phyloP scores from a whole-genome alignment of 768 basidiomycete genomes.

The Hebeloma cylindrosporum region DNA sequence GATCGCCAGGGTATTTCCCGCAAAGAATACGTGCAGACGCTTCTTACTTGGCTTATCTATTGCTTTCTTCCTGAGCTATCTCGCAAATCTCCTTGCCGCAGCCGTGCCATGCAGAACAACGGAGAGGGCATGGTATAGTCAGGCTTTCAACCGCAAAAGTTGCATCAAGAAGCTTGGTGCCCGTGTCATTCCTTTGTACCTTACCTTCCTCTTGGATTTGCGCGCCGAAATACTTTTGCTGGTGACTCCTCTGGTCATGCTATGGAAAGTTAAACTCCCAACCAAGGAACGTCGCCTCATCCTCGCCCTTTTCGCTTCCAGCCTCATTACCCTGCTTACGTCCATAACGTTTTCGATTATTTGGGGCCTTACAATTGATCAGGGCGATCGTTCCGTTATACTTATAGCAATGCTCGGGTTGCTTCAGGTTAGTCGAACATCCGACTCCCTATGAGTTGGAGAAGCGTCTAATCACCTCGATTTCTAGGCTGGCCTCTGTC shows the following conservation, averaged over 20 bases:
- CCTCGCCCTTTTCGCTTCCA: constrained; percentile 25
- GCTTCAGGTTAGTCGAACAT: constrained; percentile 7
- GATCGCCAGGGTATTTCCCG: constrained; percentile 15
- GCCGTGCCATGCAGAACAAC: constrained; percentile 4
- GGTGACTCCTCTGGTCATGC: constrained; percentile 23
- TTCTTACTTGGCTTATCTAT: constrained; percentile 6
- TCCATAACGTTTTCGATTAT: constrained; percentile 22
- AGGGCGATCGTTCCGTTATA: constrained; percentile 1
- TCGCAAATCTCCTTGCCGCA: constrained; percentile 8
- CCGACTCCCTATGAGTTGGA: too few species aligned
- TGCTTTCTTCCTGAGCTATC: constrained; percentile 10
- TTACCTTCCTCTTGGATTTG: too few species aligned
- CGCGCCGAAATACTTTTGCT: constrained; percentile 25
- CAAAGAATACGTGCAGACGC: constrained; percentile 4
- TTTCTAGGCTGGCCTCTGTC: constrained; percentile 2
- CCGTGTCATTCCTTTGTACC: constrained; percentile 2
- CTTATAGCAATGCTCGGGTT: constrained; percentile 5
- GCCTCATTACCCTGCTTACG: constrained; percentile 20
- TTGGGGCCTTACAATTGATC: constrained; percentile 3
- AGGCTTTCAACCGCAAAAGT: constrained; percentile 1
- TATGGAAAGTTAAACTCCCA: constrained; percentile 26
- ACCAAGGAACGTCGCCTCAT: constrained; percentile 23
- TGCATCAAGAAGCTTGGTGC: constrained; percentile 4
- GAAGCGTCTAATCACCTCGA: too few species aligned
- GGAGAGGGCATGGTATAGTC: constrained; percentile 2